Conservation (phyloP, 2,329 filamentous ascomycete species). For the Orbilia javanica region DNA sequence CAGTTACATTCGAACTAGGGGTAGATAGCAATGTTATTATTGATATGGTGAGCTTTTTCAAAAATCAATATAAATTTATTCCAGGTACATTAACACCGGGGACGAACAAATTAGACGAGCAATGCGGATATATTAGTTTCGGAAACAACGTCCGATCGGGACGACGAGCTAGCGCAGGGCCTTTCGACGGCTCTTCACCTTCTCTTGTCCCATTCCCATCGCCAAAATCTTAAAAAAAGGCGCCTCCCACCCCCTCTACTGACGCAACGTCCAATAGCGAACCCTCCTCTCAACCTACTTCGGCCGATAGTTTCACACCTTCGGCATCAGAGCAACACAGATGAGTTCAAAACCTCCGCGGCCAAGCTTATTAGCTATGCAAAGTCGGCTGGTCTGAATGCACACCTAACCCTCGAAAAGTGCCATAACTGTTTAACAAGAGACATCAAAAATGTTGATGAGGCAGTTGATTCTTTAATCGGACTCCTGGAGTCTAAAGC, state of each 20-base stretch:
- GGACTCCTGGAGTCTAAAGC: slow-evolving; percentile 67
- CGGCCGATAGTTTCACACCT: slow-evolving; percentile 68
- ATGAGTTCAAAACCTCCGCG: slow-evolving; percentile 57
- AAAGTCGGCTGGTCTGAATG: slow-evolving; percentile 59
- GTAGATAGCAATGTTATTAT: slow-evolving; percentile 58
- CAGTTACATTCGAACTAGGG: slow-evolving; percentile 67
- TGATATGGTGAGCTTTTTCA: slow-evolving; percentile 60
- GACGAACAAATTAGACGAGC: slow-evolving; percentile 60
- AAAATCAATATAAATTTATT: background rate
- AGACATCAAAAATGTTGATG: slow-evolving; percentile 64
- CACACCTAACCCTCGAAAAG: slow-evolving; percentile 57
- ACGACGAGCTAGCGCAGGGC: slow-evolving; percentile 73
- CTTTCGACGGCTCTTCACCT: slow-evolving; percentile 78
- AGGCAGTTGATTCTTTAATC: slow-evolving; percentile 66
- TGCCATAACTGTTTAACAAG: slow-evolving; percentile 59
- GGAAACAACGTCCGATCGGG: slow-evolving; percentile 63
- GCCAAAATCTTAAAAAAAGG: slow-evolving; percentile 77
- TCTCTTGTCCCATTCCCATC: slow-evolving; percentile 82
- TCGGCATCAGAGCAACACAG: slow-evolving; percentile 57
- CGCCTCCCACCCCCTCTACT: slow-evolving; percentile 74
- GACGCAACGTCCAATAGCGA: slow-evolving; percentile 68
- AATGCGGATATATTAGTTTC: slow-evolving; percentile 60
- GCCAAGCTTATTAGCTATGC: slow-evolving; percentile 60
- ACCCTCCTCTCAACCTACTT: slow-evolving; percentile 71
- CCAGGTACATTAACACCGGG: background rate